Evolutionary conservation across 805 yeast genomes (phyloP).

Genomic region (Candida mattraensis): DNA sequence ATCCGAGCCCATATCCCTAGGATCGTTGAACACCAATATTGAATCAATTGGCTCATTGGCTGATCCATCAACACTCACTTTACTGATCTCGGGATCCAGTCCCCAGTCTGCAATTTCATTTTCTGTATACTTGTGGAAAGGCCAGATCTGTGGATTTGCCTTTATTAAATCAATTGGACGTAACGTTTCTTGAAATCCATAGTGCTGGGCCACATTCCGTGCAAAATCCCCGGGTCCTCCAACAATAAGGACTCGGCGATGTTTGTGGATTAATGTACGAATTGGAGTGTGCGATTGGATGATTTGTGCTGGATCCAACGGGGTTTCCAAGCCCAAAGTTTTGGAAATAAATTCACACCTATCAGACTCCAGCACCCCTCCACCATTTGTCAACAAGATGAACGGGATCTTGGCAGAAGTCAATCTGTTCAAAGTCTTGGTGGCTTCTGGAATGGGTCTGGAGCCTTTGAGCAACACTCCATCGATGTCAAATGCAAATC

Average conservation of each 20-base stretch:
- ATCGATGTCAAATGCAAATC: conserved; percentile 58
- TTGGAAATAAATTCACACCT: conserved; percentile 54
- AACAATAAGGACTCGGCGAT: conserved; percentile 68
- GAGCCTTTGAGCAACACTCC: conserved; percentile 83
- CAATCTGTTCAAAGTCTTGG: conserved; percentile 47
- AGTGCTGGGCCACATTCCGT: conserved; percentile 67
- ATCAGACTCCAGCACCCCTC: conserved; percentile 69
- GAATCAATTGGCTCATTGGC: conserved; percentile 59
- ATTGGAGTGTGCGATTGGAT: conserved; percentile 90
- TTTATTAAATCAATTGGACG: conserved; percentile 70
- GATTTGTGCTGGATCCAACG: conserved; percentile 60
- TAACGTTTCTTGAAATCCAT: conserved; percentile 77
- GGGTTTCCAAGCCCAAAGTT: conserved; percentile 38
- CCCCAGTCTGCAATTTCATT: conserved; percentile 47
- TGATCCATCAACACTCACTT: conserved; percentile 29
- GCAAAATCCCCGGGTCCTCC: conserved; percentile 81
- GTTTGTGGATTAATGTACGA: conserved; percentile 53
- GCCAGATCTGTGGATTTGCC: conserved; percentile 60
- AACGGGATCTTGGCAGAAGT: conserved; percentile 63
- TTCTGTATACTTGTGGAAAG: conserved; percentile 57
- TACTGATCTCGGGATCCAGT: conserved; percentile 29
- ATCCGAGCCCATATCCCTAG: conserved; percentile 86
- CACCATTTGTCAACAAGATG: conserved; percentile 87
- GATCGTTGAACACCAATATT: conserved; percentile 81
- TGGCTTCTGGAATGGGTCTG: conserved; percentile 64